A percentile compares a stretch with the other conserved stretches of the same genome.
phyloP scores from a whole-genome alignment of 352 stramenopile species.

The Pythium phragmiticola region DNA sequence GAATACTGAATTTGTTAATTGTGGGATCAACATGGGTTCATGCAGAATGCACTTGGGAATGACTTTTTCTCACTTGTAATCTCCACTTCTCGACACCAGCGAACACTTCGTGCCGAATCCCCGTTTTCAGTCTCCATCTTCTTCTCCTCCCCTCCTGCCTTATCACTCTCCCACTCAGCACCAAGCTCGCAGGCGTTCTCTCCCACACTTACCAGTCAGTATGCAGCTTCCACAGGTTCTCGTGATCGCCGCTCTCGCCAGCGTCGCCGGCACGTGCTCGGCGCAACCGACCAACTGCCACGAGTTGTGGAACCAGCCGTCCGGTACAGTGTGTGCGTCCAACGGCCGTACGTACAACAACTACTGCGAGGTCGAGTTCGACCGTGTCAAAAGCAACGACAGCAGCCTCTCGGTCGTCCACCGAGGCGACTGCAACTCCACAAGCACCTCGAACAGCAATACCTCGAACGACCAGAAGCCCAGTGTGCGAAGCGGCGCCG shows the following conservation, averaged over 20 bases:
- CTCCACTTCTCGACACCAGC: neutral
- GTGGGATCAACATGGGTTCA: too few species aligned
- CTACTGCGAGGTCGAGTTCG: slow-evolving; percentile 36
- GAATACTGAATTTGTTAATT: too few species aligned
- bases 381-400: slow-evolving; percentile 31
- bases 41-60: neutral
- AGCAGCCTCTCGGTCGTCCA: slow-evolving; percentile 22
- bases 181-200: neutral
- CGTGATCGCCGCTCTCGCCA: neutral
- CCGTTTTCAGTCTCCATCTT: neutral
- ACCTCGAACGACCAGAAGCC: neutral
- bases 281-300: neutral
- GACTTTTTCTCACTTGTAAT: neutral
- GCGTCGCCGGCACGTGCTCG: neutral
- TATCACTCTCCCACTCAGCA: slow-evolving; percentile 4
- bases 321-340: slow-evolving; percentile 40
- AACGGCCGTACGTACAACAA: slow-evolving; percentile 52
- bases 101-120: neutral
- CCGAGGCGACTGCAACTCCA: slow-evolving; percentile 3
- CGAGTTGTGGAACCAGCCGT: slow-evolving; percentile 21
- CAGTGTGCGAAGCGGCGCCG: neutral
- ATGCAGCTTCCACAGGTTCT: slow-evolving; percentile 9
- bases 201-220: neutral
- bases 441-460: neutral
- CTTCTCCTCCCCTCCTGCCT: neutral